phyloP scores from a whole-genome alignment of 2,329 filamentous ascomycete genomes.

The Rachicladosporium sp. region DNA sequence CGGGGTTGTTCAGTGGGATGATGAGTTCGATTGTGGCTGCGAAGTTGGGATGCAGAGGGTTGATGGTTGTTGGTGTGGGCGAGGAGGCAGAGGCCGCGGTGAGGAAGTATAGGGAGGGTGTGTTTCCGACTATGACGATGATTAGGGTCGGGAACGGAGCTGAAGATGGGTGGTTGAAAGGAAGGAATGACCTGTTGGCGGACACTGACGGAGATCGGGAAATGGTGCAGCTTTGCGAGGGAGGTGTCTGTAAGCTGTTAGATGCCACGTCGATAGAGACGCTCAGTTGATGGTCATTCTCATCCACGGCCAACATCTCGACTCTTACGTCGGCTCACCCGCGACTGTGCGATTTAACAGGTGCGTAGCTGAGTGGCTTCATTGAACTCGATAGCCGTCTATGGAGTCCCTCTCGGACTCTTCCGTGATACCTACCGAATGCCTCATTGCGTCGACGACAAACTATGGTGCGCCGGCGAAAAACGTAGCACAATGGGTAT shows the following conservation, averaged over 20 bases:
- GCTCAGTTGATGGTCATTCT: neutral
- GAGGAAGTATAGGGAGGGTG: slow-evolving; percentile 25
- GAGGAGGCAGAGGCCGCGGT: slow-evolving; percentile 30
- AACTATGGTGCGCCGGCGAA: too few species aligned
- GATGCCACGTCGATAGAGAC: slow-evolving; percentile 5
- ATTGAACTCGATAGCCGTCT: too few species aligned
- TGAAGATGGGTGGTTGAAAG: slow-evolving; percentile 36
- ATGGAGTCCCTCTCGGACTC: too few species aligned
- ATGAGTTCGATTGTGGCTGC: slow-evolving; percentile 64
- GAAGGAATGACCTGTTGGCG: slow-evolving; percentile 36
- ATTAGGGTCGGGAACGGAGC: slow-evolving; percentile 26
- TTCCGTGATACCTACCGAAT: too few species aligned
- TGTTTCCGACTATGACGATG: slow-evolving; percentile 26
- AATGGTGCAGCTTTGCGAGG: slow-evolving; percentile 37
- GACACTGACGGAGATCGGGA: slow-evolving; percentile 29
- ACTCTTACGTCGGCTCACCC: too few species aligned
- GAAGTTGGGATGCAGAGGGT: slow-evolving; percentile 53
- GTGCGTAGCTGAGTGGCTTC: too few species aligned
- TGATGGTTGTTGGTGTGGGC: slow-evolving; percentile 43
- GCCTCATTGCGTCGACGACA: too few species aligned
- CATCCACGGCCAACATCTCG: too few species aligned
- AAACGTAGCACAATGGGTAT: too few species aligned
- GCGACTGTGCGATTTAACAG: too few species aligned
- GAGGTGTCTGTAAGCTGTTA: slow-evolving; percentile 23
- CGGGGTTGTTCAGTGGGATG: slow-evolving; percentile 78